These are phyloP conservation scores for Gossypium turneri DNA, from an alignment of 345 rosid genomes.

Conservation along the genomic window DNA sequence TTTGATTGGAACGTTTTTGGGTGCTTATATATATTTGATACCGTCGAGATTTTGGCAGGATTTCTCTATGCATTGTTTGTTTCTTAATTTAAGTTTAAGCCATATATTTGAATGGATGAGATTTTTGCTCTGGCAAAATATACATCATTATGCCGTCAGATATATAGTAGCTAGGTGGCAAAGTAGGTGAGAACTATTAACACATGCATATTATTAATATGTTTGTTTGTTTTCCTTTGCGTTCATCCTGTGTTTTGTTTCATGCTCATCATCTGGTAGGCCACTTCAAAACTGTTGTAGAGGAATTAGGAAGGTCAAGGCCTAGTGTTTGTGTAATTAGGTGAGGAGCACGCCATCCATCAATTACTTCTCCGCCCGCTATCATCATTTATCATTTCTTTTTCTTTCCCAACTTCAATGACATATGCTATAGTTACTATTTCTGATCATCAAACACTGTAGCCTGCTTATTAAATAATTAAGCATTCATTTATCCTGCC, in stretches of 20 bases:
- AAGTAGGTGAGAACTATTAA: background rate
- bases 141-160: too few relatives aligned
- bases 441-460: too few relatives aligned
- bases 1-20: too few relatives aligned
- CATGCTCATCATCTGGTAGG: conserved; percentile 14
- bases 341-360: background rate
- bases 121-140: background rate
- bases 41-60: too few relatives aligned
- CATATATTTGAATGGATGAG: background rate
- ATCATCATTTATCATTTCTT: background rate
- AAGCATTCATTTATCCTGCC: too few relatives aligned
- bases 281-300: background rate
- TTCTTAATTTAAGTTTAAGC: background rate
- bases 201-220: too few relatives aligned
- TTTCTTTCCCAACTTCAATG: background rate
- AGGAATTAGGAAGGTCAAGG: background rate
- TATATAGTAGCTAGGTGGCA: too few relatives aligned
- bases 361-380: background rate
- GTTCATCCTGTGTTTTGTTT: background rate
- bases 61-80: too few relatives aligned
- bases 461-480: too few relatives aligned
- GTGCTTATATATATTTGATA: too few relatives aligned
- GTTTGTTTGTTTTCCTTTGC: background rate
- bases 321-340: background rate
- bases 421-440: background rate